These are phyloP conservation scores for Aspergillus alliaceus DNA, from an alignment of 2,329 filamentous ascomycete species.

Conservation along the genomic window DNA sequence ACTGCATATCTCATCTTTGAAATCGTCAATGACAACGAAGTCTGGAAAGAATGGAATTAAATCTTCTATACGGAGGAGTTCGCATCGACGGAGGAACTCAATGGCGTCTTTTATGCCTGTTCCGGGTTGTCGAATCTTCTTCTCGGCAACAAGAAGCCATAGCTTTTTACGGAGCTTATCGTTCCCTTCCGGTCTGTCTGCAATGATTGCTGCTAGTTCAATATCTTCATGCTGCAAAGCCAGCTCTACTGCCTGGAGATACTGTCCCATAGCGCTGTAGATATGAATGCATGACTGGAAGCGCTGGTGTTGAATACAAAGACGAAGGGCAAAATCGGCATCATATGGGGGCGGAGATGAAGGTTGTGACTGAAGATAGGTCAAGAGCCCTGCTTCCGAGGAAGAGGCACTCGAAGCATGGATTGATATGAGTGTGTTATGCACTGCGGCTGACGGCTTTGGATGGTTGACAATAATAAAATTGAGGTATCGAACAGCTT, in stretches of 20 bases:
- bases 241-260: constrained; percentile 87
- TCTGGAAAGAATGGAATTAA: constrained; percentile 98
- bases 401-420: constrained; percentile 82
- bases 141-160: constrained; percentile 92
- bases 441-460: constrained; percentile 79
- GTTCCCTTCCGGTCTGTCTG: constrained; percentile 77
- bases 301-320: constrained; percentile 92
- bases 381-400: constrained; percentile 81
- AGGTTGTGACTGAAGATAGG: constrained; percentile 88
- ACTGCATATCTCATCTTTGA: constrained; percentile 95
- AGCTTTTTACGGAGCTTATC: constrained; percentile 83
- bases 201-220: constrained; percentile 84
- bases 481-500: constrained; percentile 89
- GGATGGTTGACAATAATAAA: constrained; percentile 83
- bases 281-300: constrained; percentile 96
- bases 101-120: constrained; percentile 91
- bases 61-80: constrained; percentile 91
- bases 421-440: constrained; percentile 95
- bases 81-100: constrained; percentile 87
- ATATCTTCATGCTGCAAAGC: constrained; percentile 87
- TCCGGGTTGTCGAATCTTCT: constrained; percentile 78
- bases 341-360: constrained; percentile 85
- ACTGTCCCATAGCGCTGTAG: constrained; percentile 95
- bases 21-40: constrained; percentile 97
- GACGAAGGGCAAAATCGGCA: constrained; percentile 89